Base-by-base conservation (phyloP, 2,329 filamentous ascomycete species). In the Penicillium sp. region DNA sequence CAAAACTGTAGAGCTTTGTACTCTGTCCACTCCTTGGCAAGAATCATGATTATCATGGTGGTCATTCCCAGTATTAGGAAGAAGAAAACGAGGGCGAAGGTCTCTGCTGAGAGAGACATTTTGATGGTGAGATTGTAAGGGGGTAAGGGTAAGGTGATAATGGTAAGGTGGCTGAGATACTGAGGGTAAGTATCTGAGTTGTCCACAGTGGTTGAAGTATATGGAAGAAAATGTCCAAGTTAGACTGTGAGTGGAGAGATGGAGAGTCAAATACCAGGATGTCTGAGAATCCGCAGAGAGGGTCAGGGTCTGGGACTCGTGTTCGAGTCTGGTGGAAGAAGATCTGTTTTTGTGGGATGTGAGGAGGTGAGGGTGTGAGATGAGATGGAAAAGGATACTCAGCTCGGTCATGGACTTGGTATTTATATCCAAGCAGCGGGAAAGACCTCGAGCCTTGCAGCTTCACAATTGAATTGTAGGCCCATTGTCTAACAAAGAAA, bases 11-110 rank as follows among this genome's bases (percentile, higher is more conserved):
- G 27, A 44, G 46, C 39, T 38, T 32, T 14, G 16, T 44, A 49
- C 46, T 53, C 46, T 7, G 46, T 44, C 51, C 51, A 53, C 51
- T 53, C 45, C 27, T 53, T 50, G 18, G 44, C 51, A 39, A 53
- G 39, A 32, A 53, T 39, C 38, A 50, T 50, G 26, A 44, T 36
- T n/a, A 44, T 19, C 46, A 50, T 32, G 18, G 41, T 43, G 7
- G 46, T 42, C 13, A 53, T n/a, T 16, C 46, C 46, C 16, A 53
- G 40, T 23, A 44, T 0, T 9, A 50, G 34, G 2, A 9, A 39
- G 3, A 26, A 19, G 19, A 48, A 32, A n/a, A 40, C 19, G 0
- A 48, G n/a, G 0, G 36, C 19, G 8, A 52, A 34, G 13, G 29
- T 48, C n/a, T 52, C 50, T 5, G 8, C 2, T 0, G 35, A 6